Conservation (phyloP, 176 grass and related monocot species). For the Phragmites australis region DNA sequence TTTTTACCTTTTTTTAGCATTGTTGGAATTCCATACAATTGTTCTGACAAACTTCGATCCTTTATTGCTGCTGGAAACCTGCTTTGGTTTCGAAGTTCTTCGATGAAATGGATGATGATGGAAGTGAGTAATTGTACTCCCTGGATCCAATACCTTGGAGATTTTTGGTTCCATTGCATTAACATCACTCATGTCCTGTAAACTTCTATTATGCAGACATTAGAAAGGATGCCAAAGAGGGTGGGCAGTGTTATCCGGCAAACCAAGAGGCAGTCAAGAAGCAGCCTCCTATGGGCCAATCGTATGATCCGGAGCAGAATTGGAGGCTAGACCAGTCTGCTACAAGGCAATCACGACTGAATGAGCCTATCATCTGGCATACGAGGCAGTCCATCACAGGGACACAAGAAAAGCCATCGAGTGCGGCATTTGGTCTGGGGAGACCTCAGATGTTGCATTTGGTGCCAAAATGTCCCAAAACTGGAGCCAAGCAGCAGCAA, state of each 20-base stretch:
- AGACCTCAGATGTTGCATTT: slow-evolving; percentile 35
- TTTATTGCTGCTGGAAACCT: slow-evolving; percentile 14
- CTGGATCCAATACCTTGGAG: not conserved
- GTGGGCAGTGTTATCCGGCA: not conserved
- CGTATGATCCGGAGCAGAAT: slow-evolving; percentile 47
- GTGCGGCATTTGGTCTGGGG: slow-evolving; percentile 34
- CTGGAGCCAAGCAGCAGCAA: not conserved
- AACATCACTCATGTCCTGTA: not conserved
- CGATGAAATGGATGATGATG: slow-evolving; percentile 74
- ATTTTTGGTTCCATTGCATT: slow-evolving; percentile 1
- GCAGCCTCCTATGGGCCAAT: slow-evolving; percentile 4
- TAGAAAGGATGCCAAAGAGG: slow-evolving; percentile 30
- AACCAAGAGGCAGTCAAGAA: slow-evolving; percentile 37
- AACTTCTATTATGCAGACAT: slow-evolving; percentile 33
- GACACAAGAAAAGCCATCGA: slow-evolving; percentile 30
- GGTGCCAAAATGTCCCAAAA: not conserved
- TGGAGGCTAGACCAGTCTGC: slow-evolving; percentile 44
- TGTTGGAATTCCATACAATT: not conserved
- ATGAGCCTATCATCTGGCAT: slow-evolving; percentile 18
- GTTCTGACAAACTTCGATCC: slow-evolving; percentile 45
- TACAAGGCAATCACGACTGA: slow-evolving; percentile 24
- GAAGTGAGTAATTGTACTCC: slow-evolving; percentile 62
- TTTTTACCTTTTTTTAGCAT: not conserved
- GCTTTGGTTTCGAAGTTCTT: slow-evolving; percentile 59
- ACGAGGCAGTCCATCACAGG: slow-evolving; percentile 3